Percentiles rank a stretch among this genome's conserved stretches.
Evolutionary conservation across 805 yeast genomes (phyloP).

Genomic region (Schwanniomyces yamadae): DNA sequence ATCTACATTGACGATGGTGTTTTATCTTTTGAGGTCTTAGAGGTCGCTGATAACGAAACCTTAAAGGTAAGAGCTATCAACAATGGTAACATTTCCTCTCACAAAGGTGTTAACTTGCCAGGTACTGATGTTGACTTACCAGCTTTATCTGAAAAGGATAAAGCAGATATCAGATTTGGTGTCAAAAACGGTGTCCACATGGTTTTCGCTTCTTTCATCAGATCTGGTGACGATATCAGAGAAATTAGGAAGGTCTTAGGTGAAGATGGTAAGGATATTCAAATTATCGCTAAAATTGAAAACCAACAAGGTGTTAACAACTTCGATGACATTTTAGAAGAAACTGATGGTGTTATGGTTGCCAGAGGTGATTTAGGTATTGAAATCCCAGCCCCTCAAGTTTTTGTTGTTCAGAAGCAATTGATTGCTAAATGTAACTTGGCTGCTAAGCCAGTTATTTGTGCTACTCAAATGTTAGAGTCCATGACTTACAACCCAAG

Average conservation of each 20-base stretch:
- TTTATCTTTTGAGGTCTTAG: slow-evolving; percentile 86
- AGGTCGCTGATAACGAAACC: slow-evolving; percentile 75
- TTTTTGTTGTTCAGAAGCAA: slow-evolving; percentile 97
- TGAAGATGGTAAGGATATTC: slow-evolving; percentile 94
- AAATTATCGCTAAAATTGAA: slow-evolving; percentile 96
- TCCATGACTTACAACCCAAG: slow-evolving; percentile 99
- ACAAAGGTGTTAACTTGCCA: slow-evolving; percentile 99
- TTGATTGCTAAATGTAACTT: slow-evolving; percentile 98
- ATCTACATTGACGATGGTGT: slow-evolving; percentile 98
- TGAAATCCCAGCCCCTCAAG: slow-evolving; percentile 99
- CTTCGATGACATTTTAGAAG: slow-evolving; percentile 91
- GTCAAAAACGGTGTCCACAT: slow-evolving; percentile 97
- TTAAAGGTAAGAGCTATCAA: slow-evolving; percentile 86
- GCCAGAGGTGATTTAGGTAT: slow-evolving; percentile 99
- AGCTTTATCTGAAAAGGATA: slow-evolving; percentile 95
- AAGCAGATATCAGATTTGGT: slow-evolving; percentile 88
- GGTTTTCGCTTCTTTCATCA: slow-evolving; percentile 97
- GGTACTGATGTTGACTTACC: slow-evolving; percentile 99
- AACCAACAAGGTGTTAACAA: slow-evolving; percentile 99
- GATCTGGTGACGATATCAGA: slow-evolving; percentile 86
- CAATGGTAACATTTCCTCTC: slow-evolving; percentile 94
- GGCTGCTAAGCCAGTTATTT: slow-evolving; percentile 98
- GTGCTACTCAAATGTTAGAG: slow-evolving; percentile 99
- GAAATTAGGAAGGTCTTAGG: slow-evolving; percentile 94
- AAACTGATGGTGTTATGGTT: slow-evolving; percentile 99